Base-by-base conservation (phyloP, 495 filamentous ascomycete species). In the Xylaria flabelliformis region DNA sequence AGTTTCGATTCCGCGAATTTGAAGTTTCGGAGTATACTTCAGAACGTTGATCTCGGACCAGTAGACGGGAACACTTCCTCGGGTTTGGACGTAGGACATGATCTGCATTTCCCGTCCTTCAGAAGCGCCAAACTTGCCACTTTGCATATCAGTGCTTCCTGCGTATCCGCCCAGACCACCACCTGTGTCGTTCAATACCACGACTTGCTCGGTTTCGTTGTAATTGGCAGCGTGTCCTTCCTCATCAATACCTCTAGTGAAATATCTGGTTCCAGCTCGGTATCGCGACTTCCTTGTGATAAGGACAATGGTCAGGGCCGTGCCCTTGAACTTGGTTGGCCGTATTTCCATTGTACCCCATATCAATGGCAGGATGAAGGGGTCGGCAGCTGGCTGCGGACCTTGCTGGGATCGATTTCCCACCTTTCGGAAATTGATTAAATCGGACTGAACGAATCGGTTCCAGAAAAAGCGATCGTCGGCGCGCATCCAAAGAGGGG, bases 381-480 rank as follows among this genome's bases (percentile, higher is more conserved):
- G 94, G 79, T 99, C 97, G 41, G 89, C 91, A 10, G 88, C 90
- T 0, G 91, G 88, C 73, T 97, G 93, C 29, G 90, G 87, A 3
- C 89, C 90, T 46, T 89, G 87, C 62, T 89, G 88, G 42, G 85
- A 84, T 34, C 85, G 76, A 50, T 77, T 84, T 26, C 87, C 84
- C 0, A 77, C 76, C 44, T 80, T 85, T 56, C 93, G 90, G 77
- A 97, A 93, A 80, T 97, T 88, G 72, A 99, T 98, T 59, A 99
- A 82, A 74, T 98, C 95, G 3, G 91, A 91, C 80, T 95, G 93
- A 61, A 98, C 84, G 77, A 97, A 97, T 65, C 90, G 90, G 80
- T 99, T 99, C 95, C 95, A 99, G 86, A 97, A 99, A 85, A 99
- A 98, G 65, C 96, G 91, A 75, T 99, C 95, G 82, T 99, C 96